Evolutionary conservation across 2,329 filamentous ascomycete genomes (phyloP), one percentile per base, ranked within the genome.

Genomic region (Rachicladosporium sp.): DNA sequence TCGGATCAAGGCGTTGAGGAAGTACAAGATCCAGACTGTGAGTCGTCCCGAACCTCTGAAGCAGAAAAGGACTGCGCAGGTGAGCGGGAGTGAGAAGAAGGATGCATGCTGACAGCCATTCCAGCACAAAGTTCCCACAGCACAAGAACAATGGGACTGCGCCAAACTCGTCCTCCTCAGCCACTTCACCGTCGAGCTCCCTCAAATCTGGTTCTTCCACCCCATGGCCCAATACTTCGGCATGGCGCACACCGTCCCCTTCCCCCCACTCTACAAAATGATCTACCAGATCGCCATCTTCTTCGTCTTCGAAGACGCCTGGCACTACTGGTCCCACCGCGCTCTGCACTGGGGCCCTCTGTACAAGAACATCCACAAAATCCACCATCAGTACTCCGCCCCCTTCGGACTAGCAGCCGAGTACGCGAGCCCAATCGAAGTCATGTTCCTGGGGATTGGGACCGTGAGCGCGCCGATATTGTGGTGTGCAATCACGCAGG

Each of bases 141-240:
- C 81, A 39, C 81, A 78, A 59, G 91, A 98, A 64, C 91, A 98
- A 66, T 93, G 85, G 78, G 77, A 88, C 57, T 98, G 91, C 68
- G 88, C 91, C 44, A 78, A 78, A 61, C 79, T 95, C 50, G 91
- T 98, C 47, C 81, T 98, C 48, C 70, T 96, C 55, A 88, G 80
- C 61, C 91, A 98, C 65, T 93, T 96, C 66, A 96, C 91, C 50
- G 91, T 95, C 62, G 91, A 98, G 66, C 76, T 98, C 30, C 91
- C 91, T 46, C 91, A 96, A 66, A 96, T 96, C 63, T 96, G 89
- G 89, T 76, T 96, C 54, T 98, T 98, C 75, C 91, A 98, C 70
- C 91, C 91, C 23, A 77, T 95, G 70, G 89, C 89, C 43, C 85
- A 88, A 59, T 93, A 78, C 66, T 88, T 86, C 60, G 91, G 91